A percentile compares a stretch with the other conserved stretches of the same genome.
phyloP scores from a whole-genome alignment of 306 rosid genomes.

The Ammopiptanthus mongolicus region DNA sequence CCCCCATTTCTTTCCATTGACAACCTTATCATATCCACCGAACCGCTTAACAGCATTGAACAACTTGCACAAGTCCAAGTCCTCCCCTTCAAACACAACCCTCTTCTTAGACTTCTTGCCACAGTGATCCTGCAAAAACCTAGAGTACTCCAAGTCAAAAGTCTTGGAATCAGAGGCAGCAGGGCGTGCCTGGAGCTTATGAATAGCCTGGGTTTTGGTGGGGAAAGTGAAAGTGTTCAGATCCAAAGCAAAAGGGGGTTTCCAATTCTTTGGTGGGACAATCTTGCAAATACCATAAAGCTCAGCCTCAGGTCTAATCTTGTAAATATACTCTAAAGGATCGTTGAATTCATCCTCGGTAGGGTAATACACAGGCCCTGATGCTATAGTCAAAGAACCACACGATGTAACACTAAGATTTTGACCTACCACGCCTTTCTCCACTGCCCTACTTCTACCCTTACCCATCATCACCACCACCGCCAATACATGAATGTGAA shows the following conservation, averaged over 20 bases:
- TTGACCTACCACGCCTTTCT: conserved; percentile 72
- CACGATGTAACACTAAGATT: conserved; percentile 42
- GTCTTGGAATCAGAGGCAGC: conserved; percentile 74
- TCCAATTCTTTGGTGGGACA: conserved; percentile 82
- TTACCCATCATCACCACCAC: conserved; percentile 55
- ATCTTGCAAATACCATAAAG: conserved; percentile 90
- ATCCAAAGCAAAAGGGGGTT: conserved; percentile 88
- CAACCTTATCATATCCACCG: conserved; percentile 81
- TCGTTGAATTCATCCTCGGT: conserved; percentile 83
- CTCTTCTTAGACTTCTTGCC: conserved; percentile 63
- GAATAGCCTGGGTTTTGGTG: conserved; percentile 87
- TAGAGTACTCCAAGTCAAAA: conserved; percentile 79
- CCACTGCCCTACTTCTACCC: conserved; percentile 91
- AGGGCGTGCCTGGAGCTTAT: conserved; percentile 81
- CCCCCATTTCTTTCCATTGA: conserved; percentile 82
- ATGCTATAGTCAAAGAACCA: conserved; percentile 48
- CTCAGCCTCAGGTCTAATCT: conserved; percentile 86
- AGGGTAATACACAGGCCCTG: conserved; percentile 84
- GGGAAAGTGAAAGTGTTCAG: conserved; percentile 66
- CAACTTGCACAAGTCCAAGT: conserved; percentile 76
- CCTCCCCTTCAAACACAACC: conserved; percentile 83
- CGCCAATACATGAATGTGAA: conserved; percentile 13
- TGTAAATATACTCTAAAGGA: conserved; percentile 77
- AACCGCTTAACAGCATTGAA: conserved; percentile 81
- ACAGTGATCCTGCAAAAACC: conserved; percentile 64